phyloP scores from a whole-genome alignment of 202 grass and related monocot genomes.

The Brachypodium distachyon region DNA sequence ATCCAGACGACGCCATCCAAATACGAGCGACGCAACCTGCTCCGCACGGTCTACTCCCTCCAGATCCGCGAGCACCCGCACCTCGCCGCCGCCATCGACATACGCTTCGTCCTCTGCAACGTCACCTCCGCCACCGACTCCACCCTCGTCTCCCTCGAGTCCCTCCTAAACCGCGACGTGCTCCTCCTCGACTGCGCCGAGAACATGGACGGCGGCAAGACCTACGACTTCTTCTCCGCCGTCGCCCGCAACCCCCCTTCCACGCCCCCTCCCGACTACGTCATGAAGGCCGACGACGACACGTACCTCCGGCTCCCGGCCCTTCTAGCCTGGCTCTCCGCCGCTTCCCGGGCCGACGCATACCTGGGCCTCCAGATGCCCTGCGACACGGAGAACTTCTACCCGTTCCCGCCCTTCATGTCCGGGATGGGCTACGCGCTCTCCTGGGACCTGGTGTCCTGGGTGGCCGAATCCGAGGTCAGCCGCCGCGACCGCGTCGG shows the following conservation, averaged over 20 bases:
- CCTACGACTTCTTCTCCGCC: conserved; percentile 58
- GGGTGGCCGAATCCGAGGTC: conserved; percentile 40
- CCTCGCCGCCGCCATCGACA: conserved; percentile 33
- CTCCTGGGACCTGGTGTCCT: conserved; percentile 68
- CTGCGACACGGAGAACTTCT: conserved; percentile 59
- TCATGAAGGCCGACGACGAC: conserved; percentile 78
- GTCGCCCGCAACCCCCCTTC: conserved; percentile 24
- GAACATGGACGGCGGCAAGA: conserved; percentile 74
- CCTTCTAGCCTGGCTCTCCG: conserved; percentile 27
- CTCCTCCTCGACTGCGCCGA: conserved; percentile 55
- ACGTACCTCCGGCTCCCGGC: conserved; percentile 46
- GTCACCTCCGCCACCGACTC: conserved; percentile 37
- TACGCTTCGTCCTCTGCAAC: conserved; percentile 75
- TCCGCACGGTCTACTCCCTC: conserved; percentile 43
- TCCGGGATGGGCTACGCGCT: conserved; percentile 69
- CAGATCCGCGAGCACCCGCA: conserved; percentile 19
- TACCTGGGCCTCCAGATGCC: conserved; percentile 61
- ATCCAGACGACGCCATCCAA: conserved; percentile 47
- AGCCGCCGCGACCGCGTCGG: conserved; percentile 27
- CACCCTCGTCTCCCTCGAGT: conserved; percentile 43
- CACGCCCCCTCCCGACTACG: conserved; percentile 45
- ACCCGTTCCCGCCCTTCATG: conserved; percentile 72
- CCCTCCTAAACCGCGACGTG: conserved; percentile 37
- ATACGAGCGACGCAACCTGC: conserved; percentile 48
- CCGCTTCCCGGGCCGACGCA: conserved; percentile 36